These are phyloP conservation scores for Aspergillus leporis DNA, from an alignment of 495 filamentous ascomycete species.

Conservation along the genomic window DNA sequence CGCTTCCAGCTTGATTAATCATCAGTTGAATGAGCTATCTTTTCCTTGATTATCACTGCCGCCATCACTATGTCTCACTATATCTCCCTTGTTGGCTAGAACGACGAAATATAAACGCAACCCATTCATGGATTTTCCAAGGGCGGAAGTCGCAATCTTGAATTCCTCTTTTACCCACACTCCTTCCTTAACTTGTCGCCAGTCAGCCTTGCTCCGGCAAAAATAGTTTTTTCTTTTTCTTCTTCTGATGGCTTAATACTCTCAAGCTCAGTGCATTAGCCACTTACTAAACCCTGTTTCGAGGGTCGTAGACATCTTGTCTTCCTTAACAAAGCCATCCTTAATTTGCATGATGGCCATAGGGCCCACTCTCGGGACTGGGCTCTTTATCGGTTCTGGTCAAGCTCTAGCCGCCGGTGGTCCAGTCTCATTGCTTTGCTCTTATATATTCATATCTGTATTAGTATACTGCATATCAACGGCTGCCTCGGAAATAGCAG, in stretches of 20 bases:
- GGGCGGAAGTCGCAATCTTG: background rate
- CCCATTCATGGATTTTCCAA: background rate
- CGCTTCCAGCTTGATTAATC: background rate
- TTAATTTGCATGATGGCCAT: conserved; percentile 33
- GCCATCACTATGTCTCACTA: background rate
- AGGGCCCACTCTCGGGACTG: conserved; percentile 41
- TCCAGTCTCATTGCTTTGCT: conserved; percentile 39
- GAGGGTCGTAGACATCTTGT: too few relatives aligned
- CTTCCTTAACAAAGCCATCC: background rate
- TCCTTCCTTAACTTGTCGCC: background rate
- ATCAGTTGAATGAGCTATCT: background rate
- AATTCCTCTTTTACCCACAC: background rate
- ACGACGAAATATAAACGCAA: background rate
- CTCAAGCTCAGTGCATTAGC: background rate
- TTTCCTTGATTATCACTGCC: background rate
- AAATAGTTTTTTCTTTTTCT: background rate
- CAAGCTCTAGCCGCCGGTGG: conserved; percentile 43
- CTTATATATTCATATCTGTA: conserved; percentile 49
- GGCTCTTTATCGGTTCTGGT: conserved; percentile 41
- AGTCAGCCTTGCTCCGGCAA: background rate
- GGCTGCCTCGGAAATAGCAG: conserved; percentile 62
- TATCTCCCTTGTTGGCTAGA: background rate
- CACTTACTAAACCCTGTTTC: background rate
- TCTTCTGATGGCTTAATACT: background rate
- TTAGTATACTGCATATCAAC: conserved; percentile 63